Percentiles rank a stretch among this genome's conserved stretches.
Evolutionary conservation across 169 alveolate genomes (phyloP).

Genomic region (Theileria sp.): DNA sequence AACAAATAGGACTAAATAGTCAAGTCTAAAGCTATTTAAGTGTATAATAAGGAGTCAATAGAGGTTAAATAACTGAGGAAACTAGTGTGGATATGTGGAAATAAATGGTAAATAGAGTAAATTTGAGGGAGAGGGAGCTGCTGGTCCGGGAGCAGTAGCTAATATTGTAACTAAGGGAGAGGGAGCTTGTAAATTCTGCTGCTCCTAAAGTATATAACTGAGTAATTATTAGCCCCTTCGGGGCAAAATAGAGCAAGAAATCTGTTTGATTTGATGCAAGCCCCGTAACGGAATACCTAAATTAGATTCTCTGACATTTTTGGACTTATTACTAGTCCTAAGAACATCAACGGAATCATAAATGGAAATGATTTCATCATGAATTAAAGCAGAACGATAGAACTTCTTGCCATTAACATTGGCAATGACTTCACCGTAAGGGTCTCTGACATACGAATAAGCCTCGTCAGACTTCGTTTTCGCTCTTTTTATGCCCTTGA

Average conservation of each 20-base stretch:
- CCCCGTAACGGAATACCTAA: constrained; percentile 27
- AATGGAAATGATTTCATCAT: constrained; percentile 37
- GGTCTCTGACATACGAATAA: constrained; percentile 1
- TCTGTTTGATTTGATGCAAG: background rate
- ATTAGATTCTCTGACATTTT: constrained; percentile 27
- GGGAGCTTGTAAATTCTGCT: too few relatives aligned
- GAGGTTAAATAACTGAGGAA: too few relatives aligned
- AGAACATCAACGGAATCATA: constrained; percentile 62
- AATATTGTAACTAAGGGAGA: too few relatives aligned
- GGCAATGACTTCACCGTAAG: constrained; percentile 45
- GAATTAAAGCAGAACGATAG: constrained; percentile 31
- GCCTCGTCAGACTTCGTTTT: constrained; percentile 16
- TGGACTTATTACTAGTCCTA: background rate
- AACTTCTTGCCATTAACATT: constrained; percentile 60
- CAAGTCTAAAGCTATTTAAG: too few relatives aligned
- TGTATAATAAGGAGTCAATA: too few relatives aligned
- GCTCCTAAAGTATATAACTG: too few relatives aligned
- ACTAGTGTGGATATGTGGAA: background rate
- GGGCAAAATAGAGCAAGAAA: too few relatives aligned
- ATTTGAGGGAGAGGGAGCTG: too few relatives aligned
- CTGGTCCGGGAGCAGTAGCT: too few relatives aligned
- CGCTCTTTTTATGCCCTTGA: background rate
- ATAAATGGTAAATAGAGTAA: too few relatives aligned
- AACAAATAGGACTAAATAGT: too few relatives aligned
- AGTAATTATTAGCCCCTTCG: background rate